phyloP scores from a whole-genome alignment of 2,329 filamentous ascomycete species.

The Aureobasidium sp. region DNA sequence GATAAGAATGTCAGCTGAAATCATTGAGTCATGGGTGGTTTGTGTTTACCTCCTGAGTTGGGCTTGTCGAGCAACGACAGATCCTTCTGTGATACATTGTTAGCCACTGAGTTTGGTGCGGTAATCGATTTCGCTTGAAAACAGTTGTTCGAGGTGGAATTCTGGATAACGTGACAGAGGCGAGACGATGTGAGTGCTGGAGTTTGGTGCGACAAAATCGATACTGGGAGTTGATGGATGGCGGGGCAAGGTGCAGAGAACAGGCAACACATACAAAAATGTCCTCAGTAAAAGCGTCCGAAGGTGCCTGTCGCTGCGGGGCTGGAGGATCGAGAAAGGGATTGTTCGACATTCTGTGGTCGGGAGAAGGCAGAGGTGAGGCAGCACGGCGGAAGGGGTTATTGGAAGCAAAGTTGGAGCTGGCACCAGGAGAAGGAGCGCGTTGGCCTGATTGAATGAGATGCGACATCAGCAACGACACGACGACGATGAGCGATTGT shows the following conservation, averaged over 20 bases:
- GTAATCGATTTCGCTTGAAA: not conserved
- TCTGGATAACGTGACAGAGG: no score
- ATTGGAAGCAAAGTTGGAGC: constrained; percentile 59
- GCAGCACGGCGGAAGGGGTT: constrained; percentile 67
- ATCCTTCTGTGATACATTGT: constrained; percentile 47
- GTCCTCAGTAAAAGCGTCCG: constrained; percentile 50
- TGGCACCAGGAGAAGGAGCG: constrained; percentile 45
- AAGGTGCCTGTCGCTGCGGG: constrained; percentile 12
- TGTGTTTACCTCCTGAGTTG: constrained; percentile 29
- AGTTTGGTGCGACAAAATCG: not conserved
- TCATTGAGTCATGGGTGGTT: not conserved
- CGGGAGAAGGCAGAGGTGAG: constrained; percentile 42
- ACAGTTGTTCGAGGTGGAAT: not conserved
- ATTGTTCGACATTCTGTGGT: constrained; percentile 54
- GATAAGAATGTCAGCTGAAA: constrained; percentile 28
- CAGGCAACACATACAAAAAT: constrained; percentile 60
- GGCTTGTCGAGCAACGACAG: constrained; percentile 56
- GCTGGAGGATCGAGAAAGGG: constrained; percentile 53
- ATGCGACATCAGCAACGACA: constrained; percentile 7
- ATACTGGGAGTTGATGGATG: not conserved
- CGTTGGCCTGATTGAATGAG: constrained; percentile 16
- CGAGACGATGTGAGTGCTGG: not conserved
- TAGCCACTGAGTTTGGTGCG: not conserved
- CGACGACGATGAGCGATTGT: not conserved
- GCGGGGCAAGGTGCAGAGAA: not conserved